These are phyloP conservation scores for Colletotrichum endophyticum DNA, from an alignment of 2,329 filamentous ascomycete species.

Conservation along the genomic window DNA sequence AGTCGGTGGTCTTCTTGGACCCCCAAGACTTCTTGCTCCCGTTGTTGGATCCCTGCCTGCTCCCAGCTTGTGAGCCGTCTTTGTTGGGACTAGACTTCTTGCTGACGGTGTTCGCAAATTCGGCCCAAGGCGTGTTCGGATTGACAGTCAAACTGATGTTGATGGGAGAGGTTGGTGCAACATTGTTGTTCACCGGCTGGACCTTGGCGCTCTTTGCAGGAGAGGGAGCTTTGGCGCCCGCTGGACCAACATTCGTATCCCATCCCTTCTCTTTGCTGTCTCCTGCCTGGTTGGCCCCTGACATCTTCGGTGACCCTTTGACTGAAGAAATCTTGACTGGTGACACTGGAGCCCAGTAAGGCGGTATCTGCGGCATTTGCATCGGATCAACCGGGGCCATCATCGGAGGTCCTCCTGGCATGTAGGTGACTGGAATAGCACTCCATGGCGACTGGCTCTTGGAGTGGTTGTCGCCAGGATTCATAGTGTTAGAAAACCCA, in stretches of 20 bases:
- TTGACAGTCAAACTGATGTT: constrained; percentile 16
- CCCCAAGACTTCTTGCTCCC: constrained; percentile 19
- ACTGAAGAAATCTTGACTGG: neutral
- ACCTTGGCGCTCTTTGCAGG: neutral
- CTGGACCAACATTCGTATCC: constrained; percentile 17
- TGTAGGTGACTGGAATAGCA: neutral
- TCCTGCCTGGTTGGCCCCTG: neutral
- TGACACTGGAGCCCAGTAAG: neutral
- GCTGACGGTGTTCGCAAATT: neutral
- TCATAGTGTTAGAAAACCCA: constrained; percentile 35
- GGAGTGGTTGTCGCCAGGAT: constrained; percentile 11
- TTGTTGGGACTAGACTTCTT: constrained; percentile 7
- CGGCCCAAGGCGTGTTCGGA: constrained; percentile 18
- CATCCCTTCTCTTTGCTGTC: constrained; percentile 21
- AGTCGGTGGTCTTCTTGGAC: constrained; percentile 6
- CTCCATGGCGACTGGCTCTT: constrained; percentile 16
- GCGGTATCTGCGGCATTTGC: constrained; percentile 5
- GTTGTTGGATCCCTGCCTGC: constrained; percentile 6
- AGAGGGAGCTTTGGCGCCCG: neutral
- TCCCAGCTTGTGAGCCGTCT: neutral
- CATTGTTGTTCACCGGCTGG: neutral
- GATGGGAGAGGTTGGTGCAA: constrained; percentile 7
- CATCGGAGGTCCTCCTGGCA: constrained; percentile 5
- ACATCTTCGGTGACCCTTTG: constrained; percentile 5
- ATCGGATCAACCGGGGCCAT: constrained; percentile 2